Base-by-base conservation (phyloP, 176 grass and related monocot species). In the Aegilops tauschii region DNA sequence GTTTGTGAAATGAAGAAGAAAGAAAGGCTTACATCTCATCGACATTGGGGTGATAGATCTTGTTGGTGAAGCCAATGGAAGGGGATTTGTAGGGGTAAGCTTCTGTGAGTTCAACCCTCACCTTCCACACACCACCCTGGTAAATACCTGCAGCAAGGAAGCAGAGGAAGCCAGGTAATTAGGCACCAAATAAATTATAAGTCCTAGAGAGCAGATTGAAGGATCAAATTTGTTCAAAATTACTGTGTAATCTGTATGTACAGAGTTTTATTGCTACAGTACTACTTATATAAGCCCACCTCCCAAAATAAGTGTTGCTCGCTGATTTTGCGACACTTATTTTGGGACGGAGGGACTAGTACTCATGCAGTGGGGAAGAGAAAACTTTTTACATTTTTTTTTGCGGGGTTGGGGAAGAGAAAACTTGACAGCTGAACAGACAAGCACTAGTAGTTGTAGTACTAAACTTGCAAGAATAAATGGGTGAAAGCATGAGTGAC, bases 61-160 rank as follows among this genome's bases (percentile, higher is more conserved):
- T 92, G 65, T 89, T 92, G 23, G 88, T 68, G 31, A 92, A 86
- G 6, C 90, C 90, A 69, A 92, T 89, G 12, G 90, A 92, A 83
- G 90, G 90, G 32, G 90, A 92, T 81, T 86, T 92, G 73, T 92
- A 92, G 27, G 90, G 90, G 86, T 92, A 92, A 67, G 90, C 83
- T 28, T 89, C 90, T 4, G 90, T 87, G 5, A 92, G 78, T 32
- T 89, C 87, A 73, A 92, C 90, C 81, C 79, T 83, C 0, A 92
- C 64, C 58, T 84, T 92, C 90, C 90, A 92, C 8, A 92, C 83
- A 12, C 87, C 90, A 42, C 87, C 90, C 82, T 92, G 90, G 74
- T 92, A 92, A 73, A 92, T 23, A 83, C 90, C 90, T 92, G 77
- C 59, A 87, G n/a, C 25, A 81, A 32, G 52, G 6, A n/a, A 35